Evolutionary conservation across 352 stramenopile genomes (phyloP), one percentile per base, ranked within the genome.

Genomic region (Phytophthora constricta): DNA sequence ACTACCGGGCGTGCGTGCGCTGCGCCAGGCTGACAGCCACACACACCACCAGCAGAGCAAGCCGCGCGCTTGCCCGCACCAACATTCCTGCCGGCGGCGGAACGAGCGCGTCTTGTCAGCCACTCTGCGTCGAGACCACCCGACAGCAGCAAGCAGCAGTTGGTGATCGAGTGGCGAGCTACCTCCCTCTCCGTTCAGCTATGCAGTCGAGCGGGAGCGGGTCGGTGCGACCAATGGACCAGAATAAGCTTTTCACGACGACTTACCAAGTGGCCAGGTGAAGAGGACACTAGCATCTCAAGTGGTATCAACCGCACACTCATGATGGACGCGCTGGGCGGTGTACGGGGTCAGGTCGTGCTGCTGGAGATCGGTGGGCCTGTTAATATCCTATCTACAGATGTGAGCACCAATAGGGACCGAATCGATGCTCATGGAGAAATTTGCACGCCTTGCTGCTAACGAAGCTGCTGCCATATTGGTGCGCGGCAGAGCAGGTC

Each of bases 221-320:
- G n/a, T n/a, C n/a, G n/a, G n/a, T n/a, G n/a, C n/a, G n/a, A n/a
- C n/a, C n/a, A n/a, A 86, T 90, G 63, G 79, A 89, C 45, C 70
- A 70, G n/a, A 87, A 65, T 27, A 76, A 91, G 31, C 90, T 89
- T 37, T 84, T 89, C 49, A 78, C 81, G 9, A 80, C 80, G 10
- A 81, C 90, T 63, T 58, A 88, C 3, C 84, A 92, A 91, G 22
- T 78, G 79, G 14, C 77, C 81, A 25, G 85, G 82, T 34, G 72
- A 89, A 47, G 81, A 89, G n/a, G 78, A 79, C 47, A 90, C 92
- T 26, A 90, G 78, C 5, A 93, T 93, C 53, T 89, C 85, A 14
- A 91, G 85, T 60, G 70, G 88, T 16, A 88, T 93, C 41, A 81
- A 71, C 45, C 78, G 78, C 5, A 71, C 81, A 1, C 54, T 93